Evolutionary conservation across 441 rosid species (phyloP), one percentile per base, ranked within the genome.

Genomic region (Jatropha podagrica): DNA sequence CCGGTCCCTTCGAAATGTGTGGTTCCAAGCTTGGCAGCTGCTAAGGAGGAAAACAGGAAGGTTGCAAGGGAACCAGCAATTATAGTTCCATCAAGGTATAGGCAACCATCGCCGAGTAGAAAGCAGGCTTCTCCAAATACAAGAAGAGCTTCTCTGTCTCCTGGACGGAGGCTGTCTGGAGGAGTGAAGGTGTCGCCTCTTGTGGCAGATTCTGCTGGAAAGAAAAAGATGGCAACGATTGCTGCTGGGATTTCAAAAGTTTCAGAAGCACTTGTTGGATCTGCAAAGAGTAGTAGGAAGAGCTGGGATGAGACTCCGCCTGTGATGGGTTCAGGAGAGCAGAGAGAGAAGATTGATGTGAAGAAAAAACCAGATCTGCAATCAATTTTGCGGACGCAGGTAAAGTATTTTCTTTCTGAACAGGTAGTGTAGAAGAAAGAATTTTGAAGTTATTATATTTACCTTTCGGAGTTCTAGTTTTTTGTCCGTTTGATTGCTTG

Each of bases 371-470:
- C 87, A 0, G 89, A 91, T 80, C 74, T 81, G 40, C 88, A 86
- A 81, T 86, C 94, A 23, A 90, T 93, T 83, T 78, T 95, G 86
- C 85, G 97, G 68, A 91, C 97, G 75, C 99, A 91, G 95, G 98
- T 91, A 76, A 72, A 58, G 48, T 18, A 42, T 46, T 8, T 23
- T 27, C 18, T 7, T 10, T 15, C 5, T 26, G 23, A 44, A 61
- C 8, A 72, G 52, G 42, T 26, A 23, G 17, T 42, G 23, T 26
- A 2, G 66, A 23, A 62, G 17, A 40, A 7, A 10, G 32, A 9
- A 37, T 13, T 20, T 13, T 63, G 5, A 6, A 49, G 38, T n/a
- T 13, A 13, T 63, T 7, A n/a, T 20, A 4, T 46, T 58, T 27
- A 46, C 23, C n/a, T 48, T 12, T 14, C 63, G 37, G 20, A 2